Percentiles rank a stretch among this genome's conserved stretches.
phyloP scores from a whole-genome alignment of 148 eudicot genomes.

The Nepenthes mirabilis region DNA sequence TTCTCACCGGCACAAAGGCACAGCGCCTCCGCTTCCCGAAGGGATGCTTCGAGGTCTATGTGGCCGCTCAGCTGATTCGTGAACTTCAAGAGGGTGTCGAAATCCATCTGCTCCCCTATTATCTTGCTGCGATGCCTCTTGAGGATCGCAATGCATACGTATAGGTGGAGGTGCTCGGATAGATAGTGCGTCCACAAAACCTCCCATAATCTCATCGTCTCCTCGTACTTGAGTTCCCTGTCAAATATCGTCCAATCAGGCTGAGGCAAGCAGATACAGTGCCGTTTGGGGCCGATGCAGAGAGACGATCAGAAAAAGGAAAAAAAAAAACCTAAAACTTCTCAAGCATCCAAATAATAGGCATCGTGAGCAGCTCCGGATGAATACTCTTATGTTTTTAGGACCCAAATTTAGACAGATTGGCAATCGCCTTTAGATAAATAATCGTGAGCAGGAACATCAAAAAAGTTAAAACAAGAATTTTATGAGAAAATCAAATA shows the following conservation, averaged over 20 bases:
- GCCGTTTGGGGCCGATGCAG: no score
- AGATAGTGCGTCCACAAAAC: constrained; percentile 76
- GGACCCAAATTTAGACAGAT: no score
- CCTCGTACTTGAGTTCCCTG: constrained; percentile 77
- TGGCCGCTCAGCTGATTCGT: constrained; percentile 83
- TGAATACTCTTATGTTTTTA: no score
- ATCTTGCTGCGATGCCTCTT: constrained; percentile 66
- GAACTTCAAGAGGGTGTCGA: constrained; percentile 83
- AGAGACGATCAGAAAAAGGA: no score
- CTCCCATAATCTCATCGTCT: constrained; percentile 79
- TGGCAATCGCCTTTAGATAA: no score
- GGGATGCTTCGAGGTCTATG: constrained; percentile 50
- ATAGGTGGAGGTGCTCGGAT: constrained; percentile 84
- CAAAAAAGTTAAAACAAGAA: no score
- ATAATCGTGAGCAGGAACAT: no score
- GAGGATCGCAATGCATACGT: constrained; percentile 71
- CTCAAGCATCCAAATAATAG: no score
- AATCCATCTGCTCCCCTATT: constrained; percentile 91
- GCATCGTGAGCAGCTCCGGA: no score
- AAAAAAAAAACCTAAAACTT: no score
- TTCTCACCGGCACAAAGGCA: constrained; percentile 93
- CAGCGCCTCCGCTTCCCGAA: constrained; percentile 80
- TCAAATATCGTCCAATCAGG: neutral
- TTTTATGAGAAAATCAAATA: no score
- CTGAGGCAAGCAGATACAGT: neutral